Conservation (phyloP, 83 land plant genomes). For the Larix sibirica region DNA sequence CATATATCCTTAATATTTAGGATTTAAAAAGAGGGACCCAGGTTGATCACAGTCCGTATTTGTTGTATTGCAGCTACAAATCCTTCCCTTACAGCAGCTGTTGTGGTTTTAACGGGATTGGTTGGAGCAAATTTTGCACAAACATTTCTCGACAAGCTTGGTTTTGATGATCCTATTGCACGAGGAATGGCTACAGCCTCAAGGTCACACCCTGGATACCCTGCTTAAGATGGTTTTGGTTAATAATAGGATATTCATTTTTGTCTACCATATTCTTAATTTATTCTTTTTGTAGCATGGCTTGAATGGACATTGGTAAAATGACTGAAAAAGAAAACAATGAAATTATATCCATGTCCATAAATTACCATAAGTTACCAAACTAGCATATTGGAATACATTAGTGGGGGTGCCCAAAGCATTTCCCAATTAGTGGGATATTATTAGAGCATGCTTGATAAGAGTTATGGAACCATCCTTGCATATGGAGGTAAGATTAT, state of each 20-base stretch:
- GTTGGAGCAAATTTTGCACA: constrained; percentile 98
- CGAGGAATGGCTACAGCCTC: constrained; percentile 99
- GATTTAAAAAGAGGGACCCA: not conserved
- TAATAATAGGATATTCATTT: not conserved
- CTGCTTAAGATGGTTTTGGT: not conserved
- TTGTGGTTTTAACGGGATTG: constrained; percentile 92
- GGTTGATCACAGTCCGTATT: constrained; percentile 9
- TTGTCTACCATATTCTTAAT: not conserved
- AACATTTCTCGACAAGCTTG: constrained; percentile 75
- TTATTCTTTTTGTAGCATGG: not conserved
- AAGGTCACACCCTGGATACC: constrained; percentile 50
- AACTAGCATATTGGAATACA: not conserved
- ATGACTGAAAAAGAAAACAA: not conserved
- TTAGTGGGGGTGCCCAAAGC: not conserved
- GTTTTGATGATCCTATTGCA: constrained; percentile 89
- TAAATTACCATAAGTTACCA: not conserved
- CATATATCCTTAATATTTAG: too few species aligned
- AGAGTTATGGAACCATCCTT: not conserved
- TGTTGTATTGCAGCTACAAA: constrained; percentile 64
- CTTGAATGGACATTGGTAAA: not conserved
- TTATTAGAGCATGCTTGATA: not conserved
- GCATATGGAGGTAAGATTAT: too few species aligned
- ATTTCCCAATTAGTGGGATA: not conserved
- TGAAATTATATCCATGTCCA: not conserved
- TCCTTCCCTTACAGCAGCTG: constrained; percentile 93